Evolutionary conservation across 495 filamentous ascomycete species (phyloP).

Genomic region (Saxophila tyrrhenica): DNA sequence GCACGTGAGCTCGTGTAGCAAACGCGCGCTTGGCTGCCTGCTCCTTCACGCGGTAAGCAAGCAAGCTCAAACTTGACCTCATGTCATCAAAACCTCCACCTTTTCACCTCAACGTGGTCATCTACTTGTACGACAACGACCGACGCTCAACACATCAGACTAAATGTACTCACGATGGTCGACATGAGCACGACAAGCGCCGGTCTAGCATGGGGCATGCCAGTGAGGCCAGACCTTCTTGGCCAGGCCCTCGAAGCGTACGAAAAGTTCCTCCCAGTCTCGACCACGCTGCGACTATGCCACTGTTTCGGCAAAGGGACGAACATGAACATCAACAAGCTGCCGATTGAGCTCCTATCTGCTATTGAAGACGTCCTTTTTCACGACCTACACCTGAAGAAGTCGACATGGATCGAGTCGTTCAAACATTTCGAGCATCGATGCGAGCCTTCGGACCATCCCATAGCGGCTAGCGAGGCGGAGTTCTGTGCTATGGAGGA

Average conservation of each 20-base stretch:
- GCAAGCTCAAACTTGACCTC: neutral
- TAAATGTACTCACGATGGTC: neutral
- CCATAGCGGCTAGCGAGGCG: neutral
- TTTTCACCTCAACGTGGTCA: neutral
- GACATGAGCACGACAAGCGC: neutral
- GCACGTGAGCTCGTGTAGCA: neutral
- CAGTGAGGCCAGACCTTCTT: neutral
- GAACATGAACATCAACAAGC: neutral
- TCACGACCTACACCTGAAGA: neutral
- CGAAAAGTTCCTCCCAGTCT: neutral
- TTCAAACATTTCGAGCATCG: neutral
- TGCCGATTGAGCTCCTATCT: neutral
- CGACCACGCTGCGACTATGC: neutral
- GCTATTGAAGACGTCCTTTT: neutral
- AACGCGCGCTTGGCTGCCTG: neutral
- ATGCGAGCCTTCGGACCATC: neutral
- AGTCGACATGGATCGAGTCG: neutral
- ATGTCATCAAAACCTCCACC: neutral
- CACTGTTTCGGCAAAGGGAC: neutral
- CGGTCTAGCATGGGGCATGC: neutral
- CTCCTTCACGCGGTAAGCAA: neutral
- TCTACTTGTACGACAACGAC: neutral
- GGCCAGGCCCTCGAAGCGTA: neutral
- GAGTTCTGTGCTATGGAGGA: neutral
- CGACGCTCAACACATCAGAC: too few relatives aligned